phyloP scores from a whole-genome alignment of 2,329 filamentous ascomycete genomes.

The Colletotrichum abscissum region DNA sequence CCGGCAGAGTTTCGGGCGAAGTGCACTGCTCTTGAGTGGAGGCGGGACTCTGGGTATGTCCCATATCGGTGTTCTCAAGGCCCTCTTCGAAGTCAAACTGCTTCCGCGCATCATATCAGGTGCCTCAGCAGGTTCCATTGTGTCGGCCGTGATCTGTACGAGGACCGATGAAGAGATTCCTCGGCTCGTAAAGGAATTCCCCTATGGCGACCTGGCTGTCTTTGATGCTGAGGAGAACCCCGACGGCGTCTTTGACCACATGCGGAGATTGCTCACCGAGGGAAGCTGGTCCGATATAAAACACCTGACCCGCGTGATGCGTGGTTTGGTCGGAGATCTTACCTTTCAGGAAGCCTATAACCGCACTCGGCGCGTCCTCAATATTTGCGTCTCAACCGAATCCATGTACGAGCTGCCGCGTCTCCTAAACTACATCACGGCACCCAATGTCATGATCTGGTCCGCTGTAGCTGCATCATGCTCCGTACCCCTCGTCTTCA shows the following conservation, averaged over 20 bases:
- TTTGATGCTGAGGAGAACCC: constrained; percentile 73
- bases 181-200: constrained; percentile 74
- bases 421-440: constrained; percentile 91
- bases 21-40: constrained; percentile 83
- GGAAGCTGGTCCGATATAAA: constrained; percentile 88
- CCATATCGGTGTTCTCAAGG: constrained; percentile 88
- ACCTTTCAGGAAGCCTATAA: constrained; percentile 98
- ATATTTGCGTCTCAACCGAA: constrained; percentile 92
- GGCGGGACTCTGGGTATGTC: constrained; percentile 93
- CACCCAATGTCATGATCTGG: constrained; percentile 95
- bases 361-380: constrained; percentile 89
- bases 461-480: constrained; percentile 96
- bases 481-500: constrained; percentile 89
- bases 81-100: constrained; percentile 78
- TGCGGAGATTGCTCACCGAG: constrained; percentile 80
- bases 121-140: constrained; percentile 88
- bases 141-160: constrained; percentile 83
- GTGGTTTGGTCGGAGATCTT: constrained; percentile 82
- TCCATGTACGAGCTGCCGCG: constrained; percentile 88
- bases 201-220: constrained; percentile 82
- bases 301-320: constrained; percentile 85
- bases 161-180: constrained; percentile 84
- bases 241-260: constrained; percentile 75
- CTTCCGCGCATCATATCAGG: constrained; percentile 89
- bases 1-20: constrained; percentile 86